Base-by-base conservation (phyloP, 2,329 filamentous ascomycete genomes). In the Aspergillus unguis region DNA sequence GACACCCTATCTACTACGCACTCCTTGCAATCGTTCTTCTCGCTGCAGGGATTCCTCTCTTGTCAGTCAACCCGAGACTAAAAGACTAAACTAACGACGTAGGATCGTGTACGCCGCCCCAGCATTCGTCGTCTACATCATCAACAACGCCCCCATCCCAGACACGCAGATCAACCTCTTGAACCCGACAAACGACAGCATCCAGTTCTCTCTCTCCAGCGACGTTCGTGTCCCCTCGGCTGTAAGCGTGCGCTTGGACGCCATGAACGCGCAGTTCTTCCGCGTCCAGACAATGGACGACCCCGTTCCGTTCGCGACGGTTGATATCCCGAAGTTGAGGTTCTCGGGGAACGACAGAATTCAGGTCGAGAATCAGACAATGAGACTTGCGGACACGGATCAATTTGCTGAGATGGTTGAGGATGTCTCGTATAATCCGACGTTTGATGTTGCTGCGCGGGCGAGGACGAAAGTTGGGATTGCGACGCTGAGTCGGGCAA, bases 131-230 rank as follows among this genome's bases (percentile, higher is more conserved):
- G 17, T 11, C 7, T 54, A 54, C 32, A 36, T 54, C 7, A 29
- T 54, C 11, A 36, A 54, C 37, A n/a, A 37, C 31, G 32, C 43
- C 27, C 43, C 52, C 37, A 45, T 54, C 26, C 52, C 52, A 3
- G 10, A 40, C 11, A 36, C 50, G 5, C 29, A 54, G 8, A 32
- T 54, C 4, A 43, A 29, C n/a, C 47, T 54, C 6, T 23, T 54
- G 1, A 42, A 43, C 27, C 52, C 52, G 2, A 50, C 28, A 10
- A 54, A 54, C 47, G 47, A 54, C 37, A 54, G 47, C 26, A 54
- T 54, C 37, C 47, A 48, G 6, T 54, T 54, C 33, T 54, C 52
- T 3, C 26, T 50, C 6, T 23, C 47, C 25, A 54, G 42, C 37
- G 27, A 48, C 2, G 43, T 54, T 31, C 37, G 26, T 8, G 46